Evolutionary conservation across 2,329 filamentous ascomycete genomes (phyloP), one percentile per base, ranked within the genome.

Genomic region (Colletotrichum costaricense): DNA sequence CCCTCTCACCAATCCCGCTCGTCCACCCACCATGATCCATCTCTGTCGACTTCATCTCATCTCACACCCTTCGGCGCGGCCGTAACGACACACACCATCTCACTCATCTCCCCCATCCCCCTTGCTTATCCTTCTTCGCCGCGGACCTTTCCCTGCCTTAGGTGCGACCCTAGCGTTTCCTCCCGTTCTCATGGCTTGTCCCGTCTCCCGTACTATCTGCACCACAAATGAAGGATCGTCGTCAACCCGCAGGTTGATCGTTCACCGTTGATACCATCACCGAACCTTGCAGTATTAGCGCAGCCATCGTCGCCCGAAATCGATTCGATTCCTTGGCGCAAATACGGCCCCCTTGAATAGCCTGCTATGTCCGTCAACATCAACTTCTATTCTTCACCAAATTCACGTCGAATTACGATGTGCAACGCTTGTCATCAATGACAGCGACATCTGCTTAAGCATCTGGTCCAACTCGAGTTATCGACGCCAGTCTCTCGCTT

Each of bases 281-380:
- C 72, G 72, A 74, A 74, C 62, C 67, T 72, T 74, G 72, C 72
- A 74, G 62, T 38, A 19, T 28, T 74, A 63, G 70, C 56, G 67
- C 72, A 57, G 68, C 54, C 46, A 65, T 60, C 35, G 33, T 73
- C 30, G 57, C 63, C 62, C 46, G 67, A 38, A 57, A 67, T 74
- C 71, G 28, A 69, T 54, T 49, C 55, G 26, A 28, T 28, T 16
- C 28, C 63, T 57, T 72, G 67, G 60, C 56, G 56, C 62, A 49
- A 66, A 58, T 62, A 71, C 62, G 49, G 14, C 22, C 24, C 59
- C 65, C 52, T 19, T 42, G 6, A 14, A 16, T 42, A 42, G 6
- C 16, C 38, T 42, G 7, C 16, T 42, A 19, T 42, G 38, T 33
- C 46, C 19, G 22, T 26, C 60, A 55, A 54, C 6, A 30, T 19